Percentiles rank a stretch among this genome's conserved stretches.
Evolutionary conservation across 2,329 filamentous ascomycete genomes (phyloP).

Genomic region (Aspergillus chevalieri): DNA sequence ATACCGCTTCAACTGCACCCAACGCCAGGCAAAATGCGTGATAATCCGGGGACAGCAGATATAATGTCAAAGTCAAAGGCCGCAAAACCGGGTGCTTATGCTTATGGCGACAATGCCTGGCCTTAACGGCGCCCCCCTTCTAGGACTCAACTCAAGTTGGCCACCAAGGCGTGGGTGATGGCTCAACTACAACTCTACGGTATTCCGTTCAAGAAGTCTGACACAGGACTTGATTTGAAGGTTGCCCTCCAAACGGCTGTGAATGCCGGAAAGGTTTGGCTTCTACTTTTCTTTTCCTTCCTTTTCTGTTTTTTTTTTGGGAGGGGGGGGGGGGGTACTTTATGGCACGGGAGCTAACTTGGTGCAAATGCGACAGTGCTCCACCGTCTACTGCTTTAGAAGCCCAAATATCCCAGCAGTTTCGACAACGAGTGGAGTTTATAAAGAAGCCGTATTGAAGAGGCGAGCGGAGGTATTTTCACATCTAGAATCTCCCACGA

Average conservation of each 20-base stretch:
- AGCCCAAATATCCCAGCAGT: neutral
- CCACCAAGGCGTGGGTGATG: conserved; percentile 2
- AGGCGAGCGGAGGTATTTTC: neutral
- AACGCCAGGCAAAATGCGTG: no score
- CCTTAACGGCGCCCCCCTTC: neutral
- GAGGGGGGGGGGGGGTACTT: no score
- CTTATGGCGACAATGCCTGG: conserved; percentile 1
- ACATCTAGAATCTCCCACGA: neutral
- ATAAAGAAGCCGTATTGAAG: neutral
- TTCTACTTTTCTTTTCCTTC: neutral
- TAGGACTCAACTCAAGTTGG: neutral
- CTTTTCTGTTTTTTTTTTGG: neutral
- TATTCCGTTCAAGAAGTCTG: neutral
- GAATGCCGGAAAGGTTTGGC: neutral
- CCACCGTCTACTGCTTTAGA: neutral
- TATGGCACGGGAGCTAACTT: neutral
- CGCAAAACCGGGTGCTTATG: neutral
- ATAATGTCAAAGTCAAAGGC: neutral
- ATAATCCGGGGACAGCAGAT: no score
- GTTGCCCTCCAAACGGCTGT: neutral
- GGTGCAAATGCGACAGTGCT: neutral
- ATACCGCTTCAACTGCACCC: no score
- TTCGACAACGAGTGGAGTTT: neutral
- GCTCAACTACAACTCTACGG: conserved; percentile 1
- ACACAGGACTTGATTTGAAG: neutral